These are phyloP conservation scores for Pythium myriotylum DNA, from an alignment of 352 stramenopile species.

Conservation along the genomic window DNA sequence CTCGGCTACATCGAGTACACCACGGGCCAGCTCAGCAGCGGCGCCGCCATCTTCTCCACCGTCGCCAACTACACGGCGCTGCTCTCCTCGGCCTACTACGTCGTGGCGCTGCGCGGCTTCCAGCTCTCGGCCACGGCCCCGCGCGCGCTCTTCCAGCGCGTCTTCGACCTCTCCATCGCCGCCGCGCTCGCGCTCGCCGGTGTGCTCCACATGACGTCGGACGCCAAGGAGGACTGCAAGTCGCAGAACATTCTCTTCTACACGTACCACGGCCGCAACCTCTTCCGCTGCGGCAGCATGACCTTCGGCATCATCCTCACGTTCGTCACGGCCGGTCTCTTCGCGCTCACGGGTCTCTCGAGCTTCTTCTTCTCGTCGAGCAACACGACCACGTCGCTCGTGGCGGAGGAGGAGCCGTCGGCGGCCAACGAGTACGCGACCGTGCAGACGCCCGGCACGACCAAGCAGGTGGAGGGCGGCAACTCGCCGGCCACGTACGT, in stretches of 20 bases:
- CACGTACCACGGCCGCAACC: conserved; percentile 41
- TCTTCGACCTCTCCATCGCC: conserved; percentile 31
- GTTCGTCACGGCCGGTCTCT: conserved; percentile 42
- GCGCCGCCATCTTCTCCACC: conserved; percentile 38
- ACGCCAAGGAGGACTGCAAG: conserved; percentile 37
- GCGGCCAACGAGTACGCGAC: conserved; percentile 30
- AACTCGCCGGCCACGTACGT: conserved; percentile 21
- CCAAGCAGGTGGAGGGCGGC: conserved; percentile 14
- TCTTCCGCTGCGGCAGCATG: conserved; percentile 52
- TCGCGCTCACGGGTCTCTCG: conserved; percentile 34
- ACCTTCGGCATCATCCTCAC: conserved; percentile 40
- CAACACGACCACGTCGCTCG: not conserved
- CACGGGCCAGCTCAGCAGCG: conserved; percentile 40
- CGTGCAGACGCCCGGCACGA: conserved; percentile 34
- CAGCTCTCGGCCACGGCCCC: conserved; percentile 23
- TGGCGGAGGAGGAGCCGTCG: conserved; percentile 26
- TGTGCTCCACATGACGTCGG: conserved; percentile 38
- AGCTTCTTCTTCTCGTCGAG: conserved; percentile 31
- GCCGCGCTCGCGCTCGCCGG: conserved; percentile 38
- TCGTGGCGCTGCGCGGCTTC: conserved; percentile 28
- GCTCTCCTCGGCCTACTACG: conserved; percentile 42
- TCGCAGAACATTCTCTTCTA: conserved; percentile 45
- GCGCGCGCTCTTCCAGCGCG: conserved; percentile 37
- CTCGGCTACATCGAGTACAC: conserved; percentile 49
- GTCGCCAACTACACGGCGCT: conserved; percentile 47